A percentile compares a stretch with the other conserved stretches of the same genome.
phyloP scores from a whole-genome alignment of 2,329 filamentous ascomycete genomes.

The Cryphonectria naterciae region DNA sequence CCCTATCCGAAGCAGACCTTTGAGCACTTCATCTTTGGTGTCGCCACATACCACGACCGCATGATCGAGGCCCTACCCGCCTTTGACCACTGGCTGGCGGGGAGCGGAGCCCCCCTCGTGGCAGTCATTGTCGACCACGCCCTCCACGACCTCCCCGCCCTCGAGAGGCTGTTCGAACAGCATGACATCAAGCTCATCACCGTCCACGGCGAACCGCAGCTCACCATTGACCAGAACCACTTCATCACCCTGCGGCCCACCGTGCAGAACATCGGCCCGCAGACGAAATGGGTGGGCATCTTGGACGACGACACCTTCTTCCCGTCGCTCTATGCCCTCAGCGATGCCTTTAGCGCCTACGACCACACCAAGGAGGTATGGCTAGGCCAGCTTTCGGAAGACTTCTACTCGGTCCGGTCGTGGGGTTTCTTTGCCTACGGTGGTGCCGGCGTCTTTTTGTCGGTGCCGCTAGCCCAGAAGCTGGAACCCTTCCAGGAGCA shows the following conservation, averaged over 20 bases:
- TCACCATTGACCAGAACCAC: constrained; percentile 57
- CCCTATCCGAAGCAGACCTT: constrained; percentile 49
- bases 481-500: constrained; percentile 51
- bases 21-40: constrained; percentile 59
- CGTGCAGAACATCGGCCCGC: constrained; percentile 45
- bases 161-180: constrained; percentile 38
- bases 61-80: constrained; percentile 54
- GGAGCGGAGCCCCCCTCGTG: constrained; percentile 55
- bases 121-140: constrained; percentile 52
- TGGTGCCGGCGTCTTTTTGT: constrained; percentile 63
- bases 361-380: constrained; percentile 56
- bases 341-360: constrained; percentile 50
- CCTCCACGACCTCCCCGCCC: constrained; percentile 33
- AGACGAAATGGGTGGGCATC: constrained; percentile 59
- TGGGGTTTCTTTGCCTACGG: constrained; percentile 66
- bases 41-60: constrained; percentile 57
- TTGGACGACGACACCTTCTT: constrained; percentile 70
- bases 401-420: constrained; percentile 50
- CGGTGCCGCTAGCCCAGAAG: constrained; percentile 53
- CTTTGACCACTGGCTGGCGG: constrained; percentile 60
- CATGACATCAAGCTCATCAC: constrained; percentile 37
- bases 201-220: constrained; percentile 35
- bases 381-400: constrained; percentile 62
- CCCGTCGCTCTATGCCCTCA: constrained; percentile 55
- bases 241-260: constrained; percentile 59